A percentile compares a stretch with the other conserved stretches of the same genome.
Conservation (phyloP, 495 filamentous ascomycete genomes). For the Penicillium arizonense region DNA sequence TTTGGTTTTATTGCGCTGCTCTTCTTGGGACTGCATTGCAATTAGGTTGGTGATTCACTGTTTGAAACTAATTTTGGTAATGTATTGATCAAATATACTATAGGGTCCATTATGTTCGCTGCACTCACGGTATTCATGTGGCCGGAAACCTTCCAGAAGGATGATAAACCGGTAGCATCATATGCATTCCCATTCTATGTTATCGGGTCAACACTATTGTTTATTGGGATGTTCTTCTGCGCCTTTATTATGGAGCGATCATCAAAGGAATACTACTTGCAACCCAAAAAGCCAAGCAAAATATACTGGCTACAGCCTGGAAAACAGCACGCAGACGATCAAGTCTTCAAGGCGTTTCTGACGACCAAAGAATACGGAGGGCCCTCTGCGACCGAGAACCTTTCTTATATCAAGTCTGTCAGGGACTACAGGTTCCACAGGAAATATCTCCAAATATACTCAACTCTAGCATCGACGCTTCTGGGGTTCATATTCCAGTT, state of each 20-base stretch:
- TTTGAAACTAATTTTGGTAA: neutral
- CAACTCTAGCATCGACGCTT: conserved; percentile 29
- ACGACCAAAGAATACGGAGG: conserved; percentile 24
- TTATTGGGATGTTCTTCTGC: conserved; percentile 41
- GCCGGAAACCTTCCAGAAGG: conserved; percentile 27
- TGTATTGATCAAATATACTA: neutral
- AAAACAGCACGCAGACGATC: conserved; percentile 37
- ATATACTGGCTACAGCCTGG: conserved; percentile 46
- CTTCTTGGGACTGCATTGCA: conserved; percentile 30
- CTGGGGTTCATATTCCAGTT: conserved; percentile 53
- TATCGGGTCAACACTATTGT: conserved; percentile 32
- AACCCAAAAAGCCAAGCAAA: conserved; percentile 30
- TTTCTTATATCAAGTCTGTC: conserved; percentile 36
- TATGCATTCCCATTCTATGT: conserved; percentile 43
- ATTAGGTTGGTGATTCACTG: conserved; percentile 19
- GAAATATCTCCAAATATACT: conserved; percentile 12
- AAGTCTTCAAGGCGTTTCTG: conserved; percentile 39
- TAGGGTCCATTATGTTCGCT: conserved; percentile 34
- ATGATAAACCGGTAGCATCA: conserved; percentile 24
- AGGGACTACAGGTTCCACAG: conserved; percentile 11
- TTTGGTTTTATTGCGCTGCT: conserved; percentile 37
- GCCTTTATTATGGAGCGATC: conserved; percentile 40
- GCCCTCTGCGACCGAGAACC: conserved; percentile 12
- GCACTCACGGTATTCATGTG: conserved; percentile 33
- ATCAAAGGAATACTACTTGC: conserved; percentile 29